Base-by-base conservation (phyloP, 106 monocot genomes). In the Posidonia australis region DNA sequence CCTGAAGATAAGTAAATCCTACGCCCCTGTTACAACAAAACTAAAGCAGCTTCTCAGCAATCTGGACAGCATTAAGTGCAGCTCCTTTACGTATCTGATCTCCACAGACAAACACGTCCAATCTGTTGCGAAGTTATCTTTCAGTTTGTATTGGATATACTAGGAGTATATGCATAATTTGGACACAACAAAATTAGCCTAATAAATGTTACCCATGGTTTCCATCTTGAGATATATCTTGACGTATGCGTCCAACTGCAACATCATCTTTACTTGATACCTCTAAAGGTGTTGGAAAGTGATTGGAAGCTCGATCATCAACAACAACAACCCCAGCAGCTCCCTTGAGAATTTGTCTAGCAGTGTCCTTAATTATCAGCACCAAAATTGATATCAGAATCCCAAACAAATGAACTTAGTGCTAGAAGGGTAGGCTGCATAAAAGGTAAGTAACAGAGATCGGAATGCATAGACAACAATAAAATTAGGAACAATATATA, bases 71-170 rank as follows among this genome's bases (percentile, higher is more conserved):
- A 60, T 98, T 98, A 23, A 98, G 79, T 24, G 98, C 98, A 56
- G 98, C 98, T 18, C 98, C 98, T 68, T 98, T 98, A 41, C 98
- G 87, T 79, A 98, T 98, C 68, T 98, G 96, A 85, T 98, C 96
- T 7, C 96, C 96, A 67, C 96, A 98, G 5, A 90, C 78, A 81
- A 90, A 98, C 74, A 98, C 78, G 48, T 91, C 91, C 84, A 98
- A 79, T 69, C 98, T 98, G 70, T 47, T 20, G 13, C 10, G 25
- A 63, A 56, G 31, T 43, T 61, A 61, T 7, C 10, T 42, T 61
- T 61, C 30, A 61, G 22, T 61, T 31, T 36, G 36, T 36, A 36
- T 36, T 36, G 36, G 36, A 36, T 36, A 7, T 36, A 7, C 36
- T 36, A 36, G 7, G 36, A 36, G 36, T 2, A 36, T 3, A 23